phyloP scores from a whole-genome alignment of 805 yeast species.

The Zygoascus flipseniorum region DNA sequence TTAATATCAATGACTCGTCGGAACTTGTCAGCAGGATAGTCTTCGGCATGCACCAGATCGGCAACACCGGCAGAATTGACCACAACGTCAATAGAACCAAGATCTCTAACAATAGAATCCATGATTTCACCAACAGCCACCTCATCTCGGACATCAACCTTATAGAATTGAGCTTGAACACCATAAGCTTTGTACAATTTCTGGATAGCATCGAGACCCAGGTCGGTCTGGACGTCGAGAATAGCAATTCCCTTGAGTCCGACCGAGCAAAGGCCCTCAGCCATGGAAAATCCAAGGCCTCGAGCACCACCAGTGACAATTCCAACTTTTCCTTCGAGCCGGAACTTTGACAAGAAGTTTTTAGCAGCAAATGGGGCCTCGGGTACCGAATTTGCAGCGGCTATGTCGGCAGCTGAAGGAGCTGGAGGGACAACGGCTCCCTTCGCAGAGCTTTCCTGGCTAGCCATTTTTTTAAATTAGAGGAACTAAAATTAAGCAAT shows the following conservation, averaged over 20 bases:
- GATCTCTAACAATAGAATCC: conserved; percentile 43
- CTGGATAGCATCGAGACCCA: conserved; percentile 53
- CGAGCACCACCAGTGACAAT: conserved; percentile 63
- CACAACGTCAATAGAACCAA: conserved; percentile 48
- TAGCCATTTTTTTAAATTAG: neutral
- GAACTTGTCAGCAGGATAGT: conserved; percentile 56
- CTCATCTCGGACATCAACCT: conserved; percentile 54
- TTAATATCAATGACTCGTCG: conserved; percentile 57
- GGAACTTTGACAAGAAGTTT: conserved; percentile 34
- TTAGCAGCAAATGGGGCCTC: conserved; percentile 28
- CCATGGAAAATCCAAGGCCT: conserved; percentile 53
- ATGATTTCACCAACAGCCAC: conserved; percentile 41
- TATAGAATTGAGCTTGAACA: conserved; percentile 55
- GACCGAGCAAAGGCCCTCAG: conserved; percentile 50
- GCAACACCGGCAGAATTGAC: conserved; percentile 62
- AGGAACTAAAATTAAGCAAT: neutral
- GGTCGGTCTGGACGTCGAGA: conserved; percentile 50
- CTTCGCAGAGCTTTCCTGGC: conserved; percentile 21
- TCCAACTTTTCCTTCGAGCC: conserved; percentile 57
- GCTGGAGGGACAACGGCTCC: conserved; percentile 33
- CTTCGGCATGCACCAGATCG: conserved; percentile 61
- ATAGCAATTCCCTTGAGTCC: conserved; percentile 47
- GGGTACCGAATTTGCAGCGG: conserved; percentile 28
- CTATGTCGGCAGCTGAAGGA: conserved; percentile 32
- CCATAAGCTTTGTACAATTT: conserved; percentile 42